Percentiles rank a stretch among this genome's conserved stretches.
Evolutionary conservation across 140 eudicot genomes (phyloP).

Genomic region (Flaveria floridana): DNA sequence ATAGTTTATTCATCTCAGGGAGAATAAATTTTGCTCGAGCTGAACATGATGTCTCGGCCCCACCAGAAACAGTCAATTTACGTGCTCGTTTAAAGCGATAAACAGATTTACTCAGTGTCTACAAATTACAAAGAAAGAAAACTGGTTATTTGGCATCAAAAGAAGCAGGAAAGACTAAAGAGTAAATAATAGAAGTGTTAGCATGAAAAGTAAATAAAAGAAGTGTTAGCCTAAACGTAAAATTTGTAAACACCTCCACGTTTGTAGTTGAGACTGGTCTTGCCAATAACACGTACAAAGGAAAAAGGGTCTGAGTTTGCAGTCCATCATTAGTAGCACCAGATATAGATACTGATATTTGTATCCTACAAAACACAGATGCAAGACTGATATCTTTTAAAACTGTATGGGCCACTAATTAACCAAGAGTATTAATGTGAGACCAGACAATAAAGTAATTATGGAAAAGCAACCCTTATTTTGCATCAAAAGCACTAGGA

Average conservation of each 20-base stretch:
- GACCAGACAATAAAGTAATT: background rate
- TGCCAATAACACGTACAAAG: conserved; percentile 77
- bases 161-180: conserved; percentile 21
- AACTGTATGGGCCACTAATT: conserved; percentile 11
- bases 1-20: conserved; percentile 74
- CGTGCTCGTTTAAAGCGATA: conserved; percentile 68
- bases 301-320: conserved; percentile 61
- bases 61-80: conserved; percentile 45
- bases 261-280: conserved; percentile 57
- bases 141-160: conserved; percentile 16
- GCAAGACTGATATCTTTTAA: conserved; percentile 13
- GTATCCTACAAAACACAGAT: conserved; percentile 55
- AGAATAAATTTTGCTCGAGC: conserved; percentile 69
- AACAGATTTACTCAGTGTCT: conserved; percentile 62
- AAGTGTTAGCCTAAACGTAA: conserved; percentile 15
- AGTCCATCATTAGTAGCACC: conserved; percentile 54
- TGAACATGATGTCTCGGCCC: conserved; percentile 43
- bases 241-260: conserved; percentile 53
- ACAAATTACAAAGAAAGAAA: conserved; percentile 26
- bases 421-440: conserved; percentile 15
- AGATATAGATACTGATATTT: conserved; percentile 75
- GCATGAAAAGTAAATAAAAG: conserved; percentile 18
- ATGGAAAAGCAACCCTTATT: conserved; percentile 8
- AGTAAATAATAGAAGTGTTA: background rate
- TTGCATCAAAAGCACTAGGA: background rate